These are phyloP conservation scores for Paramyrothecium sp. DNA, from an alignment of 2,329 filamentous ascomycete species.

Conservation along the genomic window DNA sequence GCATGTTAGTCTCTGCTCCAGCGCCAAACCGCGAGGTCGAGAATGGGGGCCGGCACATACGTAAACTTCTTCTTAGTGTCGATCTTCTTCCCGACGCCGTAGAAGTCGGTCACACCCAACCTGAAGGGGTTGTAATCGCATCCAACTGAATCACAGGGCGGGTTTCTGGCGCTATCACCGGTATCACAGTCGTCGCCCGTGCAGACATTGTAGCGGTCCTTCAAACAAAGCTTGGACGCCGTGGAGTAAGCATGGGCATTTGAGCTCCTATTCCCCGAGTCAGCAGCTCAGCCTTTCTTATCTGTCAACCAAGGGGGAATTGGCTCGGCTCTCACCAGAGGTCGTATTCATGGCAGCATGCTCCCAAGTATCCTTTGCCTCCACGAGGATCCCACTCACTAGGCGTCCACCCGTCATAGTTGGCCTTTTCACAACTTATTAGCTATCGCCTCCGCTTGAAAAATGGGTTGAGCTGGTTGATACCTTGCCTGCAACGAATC, in stretches of 20 bases:
- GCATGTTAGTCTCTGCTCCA: background rate
- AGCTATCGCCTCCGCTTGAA: background rate
- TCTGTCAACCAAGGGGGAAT: no score
- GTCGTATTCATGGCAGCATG: slow-evolving; percentile 52
- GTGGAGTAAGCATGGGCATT: slow-evolving; percentile 35
- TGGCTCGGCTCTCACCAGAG: slow-evolving; percentile 34
- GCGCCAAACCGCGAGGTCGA: background rate
- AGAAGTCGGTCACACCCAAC: slow-evolving; percentile 20
- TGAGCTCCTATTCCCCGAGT: slow-evolving; percentile 20
- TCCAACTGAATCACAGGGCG: slow-evolving; percentile 38
- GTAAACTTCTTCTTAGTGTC: slow-evolving; percentile 32
- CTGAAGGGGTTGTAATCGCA: slow-evolving; percentile 39
- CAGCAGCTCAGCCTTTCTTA: background rate
- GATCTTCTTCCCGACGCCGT: slow-evolving; percentile 24
- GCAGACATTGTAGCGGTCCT: slow-evolving; percentile 38
- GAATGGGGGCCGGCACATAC: background rate
- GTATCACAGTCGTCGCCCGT: slow-evolving; percentile 27
- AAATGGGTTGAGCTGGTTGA: slow-evolving; percentile 1
- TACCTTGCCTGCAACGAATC: slow-evolving; percentile 46
- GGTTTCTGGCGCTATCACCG: slow-evolving; percentile 35
- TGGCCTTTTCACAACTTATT: slow-evolving; percentile 31
- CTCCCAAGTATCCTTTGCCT: slow-evolving; percentile 30
- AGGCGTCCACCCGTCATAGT: slow-evolving; percentile 19
- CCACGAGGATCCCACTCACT: slow-evolving; percentile 12
- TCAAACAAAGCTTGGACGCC: slow-evolving; percentile 44